A percentile compares a stretch with the other conserved stretches of the same genome.
Conservation (phyloP, 1,284 basidiomycete species). For the Flammula alnicola region DNA sequence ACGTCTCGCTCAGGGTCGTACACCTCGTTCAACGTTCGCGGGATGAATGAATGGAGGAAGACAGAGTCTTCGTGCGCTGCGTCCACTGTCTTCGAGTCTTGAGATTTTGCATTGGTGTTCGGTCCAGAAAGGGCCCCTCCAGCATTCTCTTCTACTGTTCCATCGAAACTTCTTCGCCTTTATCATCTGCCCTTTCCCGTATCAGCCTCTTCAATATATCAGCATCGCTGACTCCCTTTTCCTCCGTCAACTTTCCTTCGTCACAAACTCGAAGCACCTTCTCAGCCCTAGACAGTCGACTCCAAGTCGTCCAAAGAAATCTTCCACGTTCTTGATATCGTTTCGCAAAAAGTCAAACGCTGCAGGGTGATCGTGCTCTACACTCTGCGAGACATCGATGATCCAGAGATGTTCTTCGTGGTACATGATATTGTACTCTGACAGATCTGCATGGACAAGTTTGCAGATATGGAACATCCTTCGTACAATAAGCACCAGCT, state of each 20-base stretch:
- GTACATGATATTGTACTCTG: conserved; percentile 97
- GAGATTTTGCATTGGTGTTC: neutral
- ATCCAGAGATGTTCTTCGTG: conserved; percentile 86
- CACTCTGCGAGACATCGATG: conserved; percentile 98
- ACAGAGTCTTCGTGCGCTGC: conserved; percentile 80
- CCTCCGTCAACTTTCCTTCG: conserved; percentile 54
- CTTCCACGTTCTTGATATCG: conserved; percentile 93
- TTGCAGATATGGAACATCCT: conserved; percentile 90
- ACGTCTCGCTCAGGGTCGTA: conserved; percentile 93
- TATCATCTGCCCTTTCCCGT: conserved; percentile 33
- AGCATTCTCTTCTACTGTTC: conserved; percentile 39
- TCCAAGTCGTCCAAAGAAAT: conserved; percentile 85
- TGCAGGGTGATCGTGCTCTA: conserved; percentile 97
- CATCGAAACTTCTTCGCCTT: conserved; percentile 38
- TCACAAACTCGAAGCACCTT: conserved; percentile 89
- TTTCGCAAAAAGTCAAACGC: conserved; percentile 95
- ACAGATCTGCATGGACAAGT: conserved; percentile 97
- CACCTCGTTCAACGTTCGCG: conserved; percentile 89
- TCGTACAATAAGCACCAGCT: conserved; percentile 82
- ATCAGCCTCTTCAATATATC: conserved; percentile 57
- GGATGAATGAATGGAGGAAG: conserved; percentile 90
- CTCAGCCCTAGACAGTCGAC: conserved; percentile 82
- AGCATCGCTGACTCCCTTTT: conserved; percentile 41
- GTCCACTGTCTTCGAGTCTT: conserved; percentile 19
- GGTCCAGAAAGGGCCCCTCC: conserved; percentile 21